phyloP scores from a whole-genome alignment of 1,284 basidiomycete species.

The Salmacisia buchloeana region DNA sequence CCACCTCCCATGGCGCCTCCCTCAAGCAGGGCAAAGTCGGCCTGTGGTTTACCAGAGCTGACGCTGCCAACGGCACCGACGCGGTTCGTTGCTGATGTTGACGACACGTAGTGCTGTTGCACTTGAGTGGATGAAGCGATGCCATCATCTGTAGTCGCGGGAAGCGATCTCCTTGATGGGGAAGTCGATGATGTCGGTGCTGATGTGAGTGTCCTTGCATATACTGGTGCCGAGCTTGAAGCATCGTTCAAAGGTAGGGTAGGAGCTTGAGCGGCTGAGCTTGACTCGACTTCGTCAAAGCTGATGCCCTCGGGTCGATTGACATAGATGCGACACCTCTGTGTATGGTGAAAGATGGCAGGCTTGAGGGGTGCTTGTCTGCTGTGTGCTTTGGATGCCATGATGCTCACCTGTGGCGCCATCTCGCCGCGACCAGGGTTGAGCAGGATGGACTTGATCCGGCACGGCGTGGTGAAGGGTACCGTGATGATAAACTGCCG shows the following conservation, averaged over 20 bases:
- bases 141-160: not conserved
- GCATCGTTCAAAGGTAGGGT: not conserved
- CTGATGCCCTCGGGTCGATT: constrained; percentile 45
- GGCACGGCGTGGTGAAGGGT: constrained; percentile 43
- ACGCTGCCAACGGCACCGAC: constrained; percentile 27
- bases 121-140: not conserved
- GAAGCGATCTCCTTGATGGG: too few relatives aligned
- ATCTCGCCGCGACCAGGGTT: constrained; percentile 43
- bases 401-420: constrained; percentile 26
- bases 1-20: constrained; percentile 21
- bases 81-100: constrained; percentile 5
- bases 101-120: not conserved
- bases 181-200: too few relatives aligned
- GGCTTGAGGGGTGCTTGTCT: not conserved
- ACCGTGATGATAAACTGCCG: constrained; percentile 38
- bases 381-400: not conserved
- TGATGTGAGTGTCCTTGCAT: not conserved
- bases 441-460: constrained; percentile 41
- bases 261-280: not conserved
- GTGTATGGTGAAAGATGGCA: constrained; percentile 1
- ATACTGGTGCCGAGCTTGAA: not conserved
- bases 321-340: constrained; percentile 39
- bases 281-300: constrained; percentile 37
- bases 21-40: constrained; percentile 42
- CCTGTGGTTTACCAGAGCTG: constrained; percentile 40